Evolutionary conservation across 164 flowering plant genomes (phyloP).

Genomic region (Aristolochia fimbriata): DNA sequence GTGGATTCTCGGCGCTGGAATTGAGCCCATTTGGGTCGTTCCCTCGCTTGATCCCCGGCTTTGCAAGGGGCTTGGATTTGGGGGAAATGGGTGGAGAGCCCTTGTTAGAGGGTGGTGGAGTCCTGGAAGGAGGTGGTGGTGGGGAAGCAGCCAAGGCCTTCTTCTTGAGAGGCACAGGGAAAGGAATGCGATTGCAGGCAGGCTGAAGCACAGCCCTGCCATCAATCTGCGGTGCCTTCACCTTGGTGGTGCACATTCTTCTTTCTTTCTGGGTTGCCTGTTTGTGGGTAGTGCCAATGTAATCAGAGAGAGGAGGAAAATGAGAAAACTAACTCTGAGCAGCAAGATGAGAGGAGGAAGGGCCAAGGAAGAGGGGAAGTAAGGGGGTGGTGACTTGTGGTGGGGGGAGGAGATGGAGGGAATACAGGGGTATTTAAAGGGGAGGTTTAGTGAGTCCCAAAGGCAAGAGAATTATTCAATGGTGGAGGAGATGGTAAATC

Average conservation of each 20-base stretch:
- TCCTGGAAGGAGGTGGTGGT: constrained; percentile 6
- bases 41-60: constrained; percentile 30
- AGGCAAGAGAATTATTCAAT: background rate
- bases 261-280: too few relatives aligned
- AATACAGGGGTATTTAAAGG: constrained; percentile 6
- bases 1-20: constrained; percentile 31
- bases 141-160: constrained; percentile 21
- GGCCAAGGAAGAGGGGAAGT: background rate
- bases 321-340: background rate
- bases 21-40: constrained; percentile 35
- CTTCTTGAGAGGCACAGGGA: constrained; percentile 21
- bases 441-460: background rate
- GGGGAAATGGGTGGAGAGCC: constrained; percentile 37
- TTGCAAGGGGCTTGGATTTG: constrained; percentile 36
- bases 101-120: background rate
- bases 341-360: background rate
- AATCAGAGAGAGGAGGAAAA: background rate
- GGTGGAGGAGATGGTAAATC: constrained; percentile 20
- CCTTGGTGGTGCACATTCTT: constrained; percentile 43
- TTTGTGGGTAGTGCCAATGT: background rate
- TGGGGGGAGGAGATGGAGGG: background rate
- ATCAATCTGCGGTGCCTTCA: constrained; percentile 28
- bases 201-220: constrained; percentile 67
- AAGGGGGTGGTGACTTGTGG: background rate
- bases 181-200: constrained; percentile 37